These are phyloP conservation scores for Teunomyces tritomae DNA, from an alignment of 805 yeast species.

Conservation along the genomic window DNA sequence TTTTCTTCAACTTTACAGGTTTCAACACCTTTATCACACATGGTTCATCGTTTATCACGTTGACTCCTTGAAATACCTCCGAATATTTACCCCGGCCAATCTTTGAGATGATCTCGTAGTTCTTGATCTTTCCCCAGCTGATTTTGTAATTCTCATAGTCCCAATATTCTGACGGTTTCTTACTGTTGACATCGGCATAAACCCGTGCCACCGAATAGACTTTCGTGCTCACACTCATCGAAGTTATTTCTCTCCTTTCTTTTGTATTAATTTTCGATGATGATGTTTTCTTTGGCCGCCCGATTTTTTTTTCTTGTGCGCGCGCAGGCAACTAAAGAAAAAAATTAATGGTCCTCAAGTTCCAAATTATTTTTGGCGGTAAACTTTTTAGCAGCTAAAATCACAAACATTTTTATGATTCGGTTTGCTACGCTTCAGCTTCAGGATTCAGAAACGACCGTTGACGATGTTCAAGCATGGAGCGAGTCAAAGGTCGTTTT, in stretches of 20 bases:
- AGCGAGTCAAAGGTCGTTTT: background rate
- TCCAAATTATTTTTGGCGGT: too few species aligned
- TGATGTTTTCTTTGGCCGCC: background rate
- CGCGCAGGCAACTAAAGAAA: background rate
- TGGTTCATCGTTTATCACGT: slow-evolving; percentile 54
- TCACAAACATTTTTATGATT: background rate
- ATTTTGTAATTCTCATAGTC: slow-evolving; percentile 68
- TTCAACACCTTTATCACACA: slow-evolving; percentile 88
- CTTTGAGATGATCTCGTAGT: slow-evolving; percentile 76
- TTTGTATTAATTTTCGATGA: background rate
- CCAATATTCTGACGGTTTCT: slow-evolving; percentile 74
- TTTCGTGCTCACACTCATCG: slow-evolving; percentile 27
- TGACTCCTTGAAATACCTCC: slow-evolving; percentile 88
- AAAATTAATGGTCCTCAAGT: too few species aligned
- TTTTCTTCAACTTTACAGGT: slow-evolving; percentile 91
- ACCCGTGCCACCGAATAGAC: slow-evolving; percentile 47
- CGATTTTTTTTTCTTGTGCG: background rate
- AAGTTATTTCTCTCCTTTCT: background rate
- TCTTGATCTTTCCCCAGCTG: slow-evolving; percentile 40
- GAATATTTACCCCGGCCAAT: slow-evolving; percentile 93
- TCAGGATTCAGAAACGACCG: slow-evolving; percentile 3
- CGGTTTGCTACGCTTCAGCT: background rate
- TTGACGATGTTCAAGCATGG: slow-evolving; percentile 25
- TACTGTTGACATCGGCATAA: slow-evolving; percentile 70
- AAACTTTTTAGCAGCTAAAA: background rate